phyloP scores from a whole-genome alignment of 257 asterid genomes.

The Cinchona pubescens region DNA sequence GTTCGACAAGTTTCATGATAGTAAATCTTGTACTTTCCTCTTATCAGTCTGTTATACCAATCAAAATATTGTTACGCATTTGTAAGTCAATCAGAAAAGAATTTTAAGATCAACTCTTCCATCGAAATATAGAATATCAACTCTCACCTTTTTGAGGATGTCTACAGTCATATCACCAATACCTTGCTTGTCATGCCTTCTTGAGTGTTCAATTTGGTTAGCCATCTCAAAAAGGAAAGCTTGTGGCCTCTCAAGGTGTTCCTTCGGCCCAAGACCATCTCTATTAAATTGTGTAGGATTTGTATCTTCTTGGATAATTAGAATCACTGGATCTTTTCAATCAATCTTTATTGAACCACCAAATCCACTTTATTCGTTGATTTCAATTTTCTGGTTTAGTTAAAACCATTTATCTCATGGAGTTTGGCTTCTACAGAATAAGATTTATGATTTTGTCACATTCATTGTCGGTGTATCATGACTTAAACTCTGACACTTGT shows the following conservation, averaged over 20 bases:
- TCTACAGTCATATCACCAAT: neutral
- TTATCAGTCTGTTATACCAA: neutral
- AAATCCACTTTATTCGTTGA: neutral
- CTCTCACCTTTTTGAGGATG: too few relatives aligned
- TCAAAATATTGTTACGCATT: neutral
- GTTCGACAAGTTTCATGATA: too few relatives aligned
- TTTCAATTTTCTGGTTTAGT: neutral
- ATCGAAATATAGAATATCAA: neutral
- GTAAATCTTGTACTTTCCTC: neutral
- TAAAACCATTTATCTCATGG: too few relatives aligned
- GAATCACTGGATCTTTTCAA: neutral
- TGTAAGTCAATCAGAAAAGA: neutral
- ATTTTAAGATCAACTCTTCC: neutral
- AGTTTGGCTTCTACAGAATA: neutral
- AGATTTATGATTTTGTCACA: too few relatives aligned
- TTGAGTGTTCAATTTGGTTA: too few relatives aligned
- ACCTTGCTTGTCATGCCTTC: neutral
- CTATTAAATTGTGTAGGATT: neutral
- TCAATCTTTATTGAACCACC: neutral
- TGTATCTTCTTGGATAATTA: too few relatives aligned
- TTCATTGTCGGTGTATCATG: neutral
- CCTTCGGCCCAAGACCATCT: neutral
- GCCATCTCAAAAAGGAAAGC: neutral
- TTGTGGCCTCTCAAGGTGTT: too few relatives aligned
- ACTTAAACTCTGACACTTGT: neutral